Conservation (phyloP, 2,329 filamentous ascomycete species). For the Penicillium paneum region DNA sequence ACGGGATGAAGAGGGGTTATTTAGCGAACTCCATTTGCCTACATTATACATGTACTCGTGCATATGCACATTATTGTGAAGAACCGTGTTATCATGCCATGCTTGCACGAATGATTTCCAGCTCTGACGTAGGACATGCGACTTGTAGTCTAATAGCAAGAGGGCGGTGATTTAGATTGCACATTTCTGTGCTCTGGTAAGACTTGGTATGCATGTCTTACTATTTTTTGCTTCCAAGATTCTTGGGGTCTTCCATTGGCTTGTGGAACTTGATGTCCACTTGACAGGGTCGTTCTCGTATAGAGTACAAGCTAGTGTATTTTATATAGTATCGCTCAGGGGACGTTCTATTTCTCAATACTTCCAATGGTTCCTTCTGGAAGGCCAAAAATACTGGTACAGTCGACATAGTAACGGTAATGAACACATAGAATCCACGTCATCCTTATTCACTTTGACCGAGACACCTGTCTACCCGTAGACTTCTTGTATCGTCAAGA, state of each 20-base stretch:
- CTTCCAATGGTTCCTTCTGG: slow-evolving; percentile 5
- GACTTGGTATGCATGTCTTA: slow-evolving; percentile 12
- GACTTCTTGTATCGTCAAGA: not conserved
- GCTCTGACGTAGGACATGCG: not conserved
- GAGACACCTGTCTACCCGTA: not conserved
- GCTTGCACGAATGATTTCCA: not conserved
- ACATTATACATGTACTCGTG: not conserved
- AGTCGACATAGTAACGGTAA: not conserved
- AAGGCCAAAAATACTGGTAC: slow-evolving; percentile 3
- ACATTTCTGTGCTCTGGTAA: not conserved
- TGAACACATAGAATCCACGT: not conserved
- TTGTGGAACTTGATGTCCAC: slow-evolving; percentile 19
- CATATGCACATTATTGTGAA: not conserved
- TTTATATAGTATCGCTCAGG: not conserved
- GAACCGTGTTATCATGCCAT: not conserved
- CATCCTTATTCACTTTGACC: not conserved
- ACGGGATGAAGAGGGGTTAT: slow-evolving; percentile 5
- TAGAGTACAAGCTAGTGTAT: not conserved
- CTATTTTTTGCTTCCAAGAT: slow-evolving; percentile 20
- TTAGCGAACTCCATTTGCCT: not conserved
- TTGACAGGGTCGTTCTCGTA: slow-evolving; percentile 21
- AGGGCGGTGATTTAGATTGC: not conserved
- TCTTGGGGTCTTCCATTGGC: slow-evolving; percentile 28
- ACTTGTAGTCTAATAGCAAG: not conserved
- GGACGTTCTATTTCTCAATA: not conserved